Percentiles rank a stretch among this genome's conserved stretches.
Evolutionary conservation across 2,329 filamentous ascomycete genomes (phyloP).

Genomic region (Colletotrichum shisoi): DNA sequence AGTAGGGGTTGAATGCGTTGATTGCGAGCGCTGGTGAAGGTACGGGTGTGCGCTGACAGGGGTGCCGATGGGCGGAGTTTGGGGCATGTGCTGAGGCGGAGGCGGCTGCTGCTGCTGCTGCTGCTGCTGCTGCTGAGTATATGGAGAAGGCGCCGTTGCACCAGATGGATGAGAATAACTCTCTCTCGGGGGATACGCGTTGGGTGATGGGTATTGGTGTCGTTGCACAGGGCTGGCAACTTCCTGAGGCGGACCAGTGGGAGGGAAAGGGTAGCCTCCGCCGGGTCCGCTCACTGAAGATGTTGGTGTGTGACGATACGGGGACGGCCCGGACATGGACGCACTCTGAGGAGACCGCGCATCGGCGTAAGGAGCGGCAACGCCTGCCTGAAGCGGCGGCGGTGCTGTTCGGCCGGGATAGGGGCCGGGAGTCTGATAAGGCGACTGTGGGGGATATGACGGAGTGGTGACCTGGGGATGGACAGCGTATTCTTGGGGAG

Average conservation of each 20-base stretch:
- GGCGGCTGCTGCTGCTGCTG: conserved; percentile 41
- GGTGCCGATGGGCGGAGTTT: conserved; percentile 55
- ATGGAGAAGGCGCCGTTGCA: conserved; percentile 48
- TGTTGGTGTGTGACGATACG: conserved; percentile 60
- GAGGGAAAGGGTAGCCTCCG: conserved; percentile 62
- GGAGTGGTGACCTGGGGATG: conserved; percentile 41
- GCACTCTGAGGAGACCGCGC: conserved; percentile 59
- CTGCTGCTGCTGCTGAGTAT: conserved; percentile 44
- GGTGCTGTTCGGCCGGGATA: conserved; percentile 56
- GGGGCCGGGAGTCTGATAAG: conserved; percentile 52
- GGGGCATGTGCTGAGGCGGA: conserved; percentile 50
- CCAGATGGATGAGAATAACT: conserved; percentile 54
- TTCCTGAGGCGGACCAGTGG: conserved; percentile 52
- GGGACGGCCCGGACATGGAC: conserved; percentile 55
- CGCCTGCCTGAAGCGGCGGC: conserved; percentile 54
- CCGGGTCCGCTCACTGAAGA: conserved; percentile 53
- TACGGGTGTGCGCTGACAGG: conserved; percentile 49
- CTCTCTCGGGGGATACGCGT: conserved; percentile 56
- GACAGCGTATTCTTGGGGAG: conserved; percentile 55
- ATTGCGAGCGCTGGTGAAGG: conserved; percentile 61
- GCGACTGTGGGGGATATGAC: conserved; percentile 51
- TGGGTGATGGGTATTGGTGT: conserved; percentile 59
- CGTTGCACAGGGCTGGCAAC: conserved; percentile 61
- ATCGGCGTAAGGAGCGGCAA: conserved; percentile 55
- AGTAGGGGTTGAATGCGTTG: conserved; percentile 66